Evolutionary conservation across 2,329 filamentous ascomycete genomes (phyloP).

Genomic region (Verticillium nubilum): DNA sequence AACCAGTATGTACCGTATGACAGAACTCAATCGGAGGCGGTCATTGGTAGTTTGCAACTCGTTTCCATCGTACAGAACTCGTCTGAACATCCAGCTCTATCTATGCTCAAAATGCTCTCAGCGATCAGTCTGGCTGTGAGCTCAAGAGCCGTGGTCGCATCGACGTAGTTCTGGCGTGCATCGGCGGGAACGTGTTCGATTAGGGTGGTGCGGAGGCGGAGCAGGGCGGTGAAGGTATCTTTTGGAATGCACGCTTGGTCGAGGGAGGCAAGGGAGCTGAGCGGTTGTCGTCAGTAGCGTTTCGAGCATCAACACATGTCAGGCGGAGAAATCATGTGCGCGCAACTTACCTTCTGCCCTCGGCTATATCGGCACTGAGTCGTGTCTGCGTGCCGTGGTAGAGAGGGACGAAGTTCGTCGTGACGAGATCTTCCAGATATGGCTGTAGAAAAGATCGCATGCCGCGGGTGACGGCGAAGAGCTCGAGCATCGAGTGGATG

Average conservation of each 20-base stretch:
- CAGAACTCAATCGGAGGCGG: too few species aligned
- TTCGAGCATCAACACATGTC: neutral
- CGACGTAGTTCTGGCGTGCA: slow-evolving; percentile 13
- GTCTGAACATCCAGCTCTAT: slow-evolving; percentile 15
- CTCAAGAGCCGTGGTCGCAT: slow-evolving; percentile 13
- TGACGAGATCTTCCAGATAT: neutral
- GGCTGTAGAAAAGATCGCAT: slow-evolving; percentile 2
- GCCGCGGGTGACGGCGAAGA: slow-evolving; percentile 7
- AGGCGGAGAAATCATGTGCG: neutral
- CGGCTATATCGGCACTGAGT: neutral
- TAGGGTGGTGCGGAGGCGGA: neutral
- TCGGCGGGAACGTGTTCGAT: neutral
- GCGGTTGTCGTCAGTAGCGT: neutral
- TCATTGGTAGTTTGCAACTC: too few species aligned
- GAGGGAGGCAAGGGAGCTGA: neutral
- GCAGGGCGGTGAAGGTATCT: slow-evolving; percentile 21
- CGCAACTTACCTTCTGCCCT: neutral
- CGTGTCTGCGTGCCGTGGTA: neutral
- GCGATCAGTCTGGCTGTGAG: slow-evolving; percentile 12
- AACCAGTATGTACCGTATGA: too few species aligned
- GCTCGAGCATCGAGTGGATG: neutral
- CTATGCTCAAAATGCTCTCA: slow-evolving; percentile 15
- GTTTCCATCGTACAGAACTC: too few species aligned
- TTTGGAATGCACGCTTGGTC: neutral
- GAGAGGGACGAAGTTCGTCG: slow-evolving; percentile 3